Conservation (phyloP, 805 yeast species). For the Aciculoconidium aculeatum region DNA sequence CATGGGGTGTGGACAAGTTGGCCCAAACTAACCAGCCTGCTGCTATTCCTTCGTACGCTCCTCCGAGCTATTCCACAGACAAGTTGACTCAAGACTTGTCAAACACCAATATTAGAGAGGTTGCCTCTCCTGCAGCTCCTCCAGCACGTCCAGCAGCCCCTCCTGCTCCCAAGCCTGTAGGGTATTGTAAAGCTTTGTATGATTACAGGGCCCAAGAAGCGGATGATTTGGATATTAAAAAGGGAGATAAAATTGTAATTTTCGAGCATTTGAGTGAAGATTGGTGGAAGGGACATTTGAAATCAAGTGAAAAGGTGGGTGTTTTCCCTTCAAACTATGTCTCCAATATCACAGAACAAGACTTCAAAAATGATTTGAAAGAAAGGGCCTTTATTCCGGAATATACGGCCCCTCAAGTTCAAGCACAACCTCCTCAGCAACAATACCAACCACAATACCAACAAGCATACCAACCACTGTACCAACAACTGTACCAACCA, state of each 20-base stretch:
- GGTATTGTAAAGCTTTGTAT: slow-evolving; percentile 60
- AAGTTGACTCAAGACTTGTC: slow-evolving; percentile 9
- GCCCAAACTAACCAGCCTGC: slow-evolving; percentile 7
- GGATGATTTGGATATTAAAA: slow-evolving; percentile 60
- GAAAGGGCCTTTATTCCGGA: slow-evolving; percentile 4
- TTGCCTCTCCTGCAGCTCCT: slow-evolving; percentile 16
- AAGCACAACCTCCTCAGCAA: slow-evolving; percentile 15
- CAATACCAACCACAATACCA: slow-evolving; percentile 6
- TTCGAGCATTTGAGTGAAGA: slow-evolving; percentile 70
- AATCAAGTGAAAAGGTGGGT: slow-evolving; percentile 47
- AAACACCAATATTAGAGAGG: slow-evolving; percentile 9
- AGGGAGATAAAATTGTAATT: slow-evolving; percentile 67
- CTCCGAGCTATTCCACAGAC: slow-evolving; percentile 8
- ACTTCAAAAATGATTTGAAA: slow-evolving; percentile 13
- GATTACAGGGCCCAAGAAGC: slow-evolving; percentile 69
- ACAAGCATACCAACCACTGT: too few relatives aligned
- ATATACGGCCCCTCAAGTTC: slow-evolving; percentile 13
- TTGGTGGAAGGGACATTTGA: slow-evolving; percentile 81
- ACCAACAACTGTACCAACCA: slow-evolving; percentile 5
- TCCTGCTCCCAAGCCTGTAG: slow-evolving; percentile 19
- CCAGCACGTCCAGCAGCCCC: slow-evolving; percentile 11
- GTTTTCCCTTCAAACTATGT: slow-evolving; percentile 91
- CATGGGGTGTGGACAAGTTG: slow-evolving; percentile 38
- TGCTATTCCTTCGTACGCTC: slow-evolving; percentile 3
- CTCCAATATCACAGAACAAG: slow-evolving; percentile 30